Evolutionary conservation across 441 rosid species (phyloP).

Genomic region (Adansonia gregorii): DNA sequence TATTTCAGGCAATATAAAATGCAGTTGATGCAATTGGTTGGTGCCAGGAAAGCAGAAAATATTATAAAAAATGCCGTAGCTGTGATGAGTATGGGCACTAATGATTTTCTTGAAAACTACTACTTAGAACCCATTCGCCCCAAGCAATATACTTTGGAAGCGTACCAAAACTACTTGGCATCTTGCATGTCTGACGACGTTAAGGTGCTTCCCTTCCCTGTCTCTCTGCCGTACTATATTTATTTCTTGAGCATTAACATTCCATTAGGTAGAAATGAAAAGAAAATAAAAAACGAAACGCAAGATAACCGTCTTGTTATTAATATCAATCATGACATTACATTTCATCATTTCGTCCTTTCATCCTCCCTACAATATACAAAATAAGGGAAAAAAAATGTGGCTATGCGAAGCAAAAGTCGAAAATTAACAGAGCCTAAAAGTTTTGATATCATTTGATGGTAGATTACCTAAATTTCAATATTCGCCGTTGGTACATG

Average conservation of each 20-base stretch:
- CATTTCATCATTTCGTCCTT: too few species aligned
- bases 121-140: slow-evolving; percentile 68
- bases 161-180: slow-evolving; percentile 57
- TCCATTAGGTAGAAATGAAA: neutral
- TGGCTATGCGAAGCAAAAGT: too few species aligned
- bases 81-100: slow-evolving; percentile 76
- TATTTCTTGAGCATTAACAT: neutral
- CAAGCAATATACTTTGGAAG: slow-evolving; percentile 50
- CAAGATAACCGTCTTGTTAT: too few species aligned
- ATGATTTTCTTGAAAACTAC: slow-evolving; percentile 81
- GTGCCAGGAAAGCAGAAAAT: slow-evolving; percentile 49
- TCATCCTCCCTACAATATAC: too few species aligned
- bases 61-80: slow-evolving; percentile 52
- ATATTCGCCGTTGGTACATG: too few species aligned
- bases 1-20: slow-evolving; percentile 71
- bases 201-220: slow-evolving; percentile 46
- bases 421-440: too few species aligned
- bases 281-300: too few species aligned
- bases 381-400: too few species aligned
- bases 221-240: slow-evolving; percentile 7
- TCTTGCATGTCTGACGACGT: slow-evolving; percentile 52
- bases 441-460: too few species aligned
- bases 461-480: too few species aligned
- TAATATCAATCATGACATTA: too few species aligned
- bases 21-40: slow-evolving; percentile 55